A percentile compares a stretch with the other conserved stretches of the same genome.
phyloP scores from a whole-genome alignment of 208 protist genomes.

The Trypanosoma conorhini region DNA sequence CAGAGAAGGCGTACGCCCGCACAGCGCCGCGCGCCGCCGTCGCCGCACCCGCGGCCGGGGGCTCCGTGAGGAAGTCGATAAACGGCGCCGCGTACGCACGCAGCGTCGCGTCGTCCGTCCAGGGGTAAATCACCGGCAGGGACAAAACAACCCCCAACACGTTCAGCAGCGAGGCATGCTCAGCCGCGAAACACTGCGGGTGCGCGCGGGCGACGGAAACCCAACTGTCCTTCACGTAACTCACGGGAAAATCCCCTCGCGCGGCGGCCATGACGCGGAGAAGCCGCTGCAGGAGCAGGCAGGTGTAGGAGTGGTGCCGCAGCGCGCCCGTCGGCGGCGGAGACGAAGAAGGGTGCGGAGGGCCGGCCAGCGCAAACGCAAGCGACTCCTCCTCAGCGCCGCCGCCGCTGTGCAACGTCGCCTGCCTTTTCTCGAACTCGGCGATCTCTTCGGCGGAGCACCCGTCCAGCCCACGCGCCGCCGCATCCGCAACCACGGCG shows the following conservation, averaged over 20 bases:
- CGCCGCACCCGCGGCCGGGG: conserved; percentile 5
- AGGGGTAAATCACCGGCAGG: conserved; percentile 76
- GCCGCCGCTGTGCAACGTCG: background rate
- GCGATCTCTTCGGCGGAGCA: conserved; percentile 40
- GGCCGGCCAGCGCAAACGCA: conserved; percentile 11
- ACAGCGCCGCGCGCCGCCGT: conserved; percentile 19
- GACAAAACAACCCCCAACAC: conserved; percentile 55
- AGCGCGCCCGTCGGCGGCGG: background rate
- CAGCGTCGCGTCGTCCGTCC: conserved; percentile 61
- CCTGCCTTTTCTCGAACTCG: conserved; percentile 6
- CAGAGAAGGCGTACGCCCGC: conserved; percentile 25
- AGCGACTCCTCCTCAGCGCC: conserved; percentile 17
- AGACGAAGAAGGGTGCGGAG: background rate
- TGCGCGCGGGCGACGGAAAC: conserved; percentile 35
- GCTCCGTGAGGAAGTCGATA: conserved; percentile 45
- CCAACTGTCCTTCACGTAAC: conserved; percentile 43
- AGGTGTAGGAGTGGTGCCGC: conserved; percentile 61
- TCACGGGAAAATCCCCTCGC: conserved; percentile 55
- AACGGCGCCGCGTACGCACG: conserved; percentile 53
- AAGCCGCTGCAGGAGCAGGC: conserved; percentile 54
- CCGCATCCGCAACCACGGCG: conserved; percentile 75
- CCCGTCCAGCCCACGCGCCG: conserved; percentile 58
- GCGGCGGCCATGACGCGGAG: conserved; percentile 62
- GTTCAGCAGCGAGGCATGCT: conserved; percentile 80
- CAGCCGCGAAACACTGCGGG: conserved; percentile 36